Base-by-base conservation (phyloP, 2,329 filamentous ascomycete genomes). In the Pseudogymnoascus sp. region DNA sequence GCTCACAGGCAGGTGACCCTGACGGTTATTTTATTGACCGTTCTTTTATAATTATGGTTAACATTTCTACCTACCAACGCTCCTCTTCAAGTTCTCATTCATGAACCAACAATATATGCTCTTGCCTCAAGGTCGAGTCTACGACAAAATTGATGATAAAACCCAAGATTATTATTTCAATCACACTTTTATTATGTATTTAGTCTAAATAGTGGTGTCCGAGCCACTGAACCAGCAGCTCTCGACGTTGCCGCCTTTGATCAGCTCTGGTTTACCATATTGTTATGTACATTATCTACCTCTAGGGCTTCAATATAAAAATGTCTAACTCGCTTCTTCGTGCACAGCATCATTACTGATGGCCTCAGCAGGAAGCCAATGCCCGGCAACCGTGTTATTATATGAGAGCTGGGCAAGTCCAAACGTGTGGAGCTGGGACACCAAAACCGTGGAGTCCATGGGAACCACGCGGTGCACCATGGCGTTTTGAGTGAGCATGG, bases 391-490 rank as follows among this genome's bases (percentile, higher is more conserved):
- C 21, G 60, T 62, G 10, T 62, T 62, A 15, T 62, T 62, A 44
- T 62, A 53, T 7, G 36, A 7, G 36, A 62, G 60, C 38, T 62
- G 60, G 8, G 60, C 6, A 17, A 62, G 38, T n/a, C 13, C 44
- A 44, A 62, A 62, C 13, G 60, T 62, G 3, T 62, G 60, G 8
- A 62, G 36, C 60, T 62, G 60, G n/a, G 38, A 62, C 23, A 62
- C 60, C 60, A 62, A 31, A 62, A 53, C 38, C 3, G 60, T 62
- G 9, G 60, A 8, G 5, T 17, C 60, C 38, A 62, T 17, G 23
- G 60, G 60, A 38, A 62, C 60, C 13, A 62, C 60, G 31, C 60
- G 38, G 6, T 62, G 60, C 38, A 62, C 60, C 60, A 62, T 62
- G 21, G 60, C 60, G 21, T 57, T 57, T 7, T 62, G 60, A n/a